Conservation (phyloP, 805 yeast species). For the Lipomyces yamanashiensis region DNA sequence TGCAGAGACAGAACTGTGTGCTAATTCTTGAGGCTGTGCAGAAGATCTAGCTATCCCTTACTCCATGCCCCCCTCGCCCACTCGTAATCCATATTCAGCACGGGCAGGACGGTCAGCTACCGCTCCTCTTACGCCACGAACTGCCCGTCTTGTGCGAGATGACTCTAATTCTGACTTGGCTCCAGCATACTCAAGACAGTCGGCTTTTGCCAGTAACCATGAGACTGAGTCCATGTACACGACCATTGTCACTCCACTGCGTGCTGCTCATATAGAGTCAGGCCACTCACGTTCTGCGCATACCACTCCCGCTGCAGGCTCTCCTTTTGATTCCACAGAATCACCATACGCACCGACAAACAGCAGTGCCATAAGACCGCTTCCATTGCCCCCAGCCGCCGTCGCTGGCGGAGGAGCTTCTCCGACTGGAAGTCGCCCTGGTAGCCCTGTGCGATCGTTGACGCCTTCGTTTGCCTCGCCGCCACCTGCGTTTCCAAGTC, state of each 20-base stretch:
- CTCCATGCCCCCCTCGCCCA: conserved; percentile 34
- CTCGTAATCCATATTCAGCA: conserved; percentile 13
- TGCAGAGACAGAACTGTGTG: neutral
- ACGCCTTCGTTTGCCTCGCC: conserved; percentile 4
- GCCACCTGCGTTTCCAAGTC: conserved; percentile 25
- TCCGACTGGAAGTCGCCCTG: conserved; percentile 5
- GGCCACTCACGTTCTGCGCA: conserved; percentile 10
- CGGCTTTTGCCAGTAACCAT: neutral
- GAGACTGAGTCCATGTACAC: neutral
- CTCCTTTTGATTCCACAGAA: neutral
- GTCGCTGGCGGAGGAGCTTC: conserved; percentile 6
- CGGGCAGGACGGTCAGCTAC: conserved; percentile 2
- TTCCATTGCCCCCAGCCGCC: conserved; percentile 23
- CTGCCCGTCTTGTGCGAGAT: conserved; percentile 1
- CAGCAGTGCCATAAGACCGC: conserved; percentile 5
- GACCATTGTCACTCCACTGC: conserved; percentile 13
- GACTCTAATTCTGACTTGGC: neutral
- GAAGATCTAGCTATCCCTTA: conserved; percentile 35
- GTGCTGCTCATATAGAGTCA: conserved; percentile 22
- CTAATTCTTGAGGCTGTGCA: neutral
- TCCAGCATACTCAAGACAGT: neutral
- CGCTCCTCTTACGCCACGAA: conserved; percentile 12
- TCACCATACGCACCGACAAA: conserved; percentile 7
- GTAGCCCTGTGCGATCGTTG: conserved; percentile 10
- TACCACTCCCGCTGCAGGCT: neutral